phyloP scores from a whole-genome alignment of 257 asterid species.

The Plantago ovata region DNA sequence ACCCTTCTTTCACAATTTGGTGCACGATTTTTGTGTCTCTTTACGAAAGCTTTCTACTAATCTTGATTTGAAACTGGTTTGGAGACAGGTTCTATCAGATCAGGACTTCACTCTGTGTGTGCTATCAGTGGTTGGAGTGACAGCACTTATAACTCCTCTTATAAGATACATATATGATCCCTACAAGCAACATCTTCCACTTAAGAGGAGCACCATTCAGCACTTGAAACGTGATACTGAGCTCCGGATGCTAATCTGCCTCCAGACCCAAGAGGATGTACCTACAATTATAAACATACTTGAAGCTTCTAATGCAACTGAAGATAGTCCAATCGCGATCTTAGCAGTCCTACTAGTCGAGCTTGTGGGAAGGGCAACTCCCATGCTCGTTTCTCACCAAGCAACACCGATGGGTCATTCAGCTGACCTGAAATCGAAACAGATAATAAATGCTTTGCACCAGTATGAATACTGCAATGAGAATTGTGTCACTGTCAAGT shows the following conservation, averaged over 20 bases:
- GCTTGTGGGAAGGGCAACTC: conserved; percentile 8
- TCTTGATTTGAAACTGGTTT: not conserved
- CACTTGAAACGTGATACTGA: conserved; percentile 6
- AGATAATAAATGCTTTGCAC: conserved; percentile 3
- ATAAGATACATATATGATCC: conserved; percentile 9
- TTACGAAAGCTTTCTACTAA: not conserved
- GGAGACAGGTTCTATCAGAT: conserved; percentile 3
- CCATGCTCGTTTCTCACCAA: conserved; percentile 7
- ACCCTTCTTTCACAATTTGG: not conserved
- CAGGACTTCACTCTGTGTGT: conserved; percentile 7
- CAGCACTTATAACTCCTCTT: conserved; percentile 7
- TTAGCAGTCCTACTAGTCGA: conserved; percentile 5
- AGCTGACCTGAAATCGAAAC: not conserved
- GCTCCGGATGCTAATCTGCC: conserved; percentile 6
- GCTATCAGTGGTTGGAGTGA: not conserved
- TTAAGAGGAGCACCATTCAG: conserved; percentile 6
- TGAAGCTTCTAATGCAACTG: conserved; percentile 8
- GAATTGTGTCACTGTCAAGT: conserved; percentile 7
- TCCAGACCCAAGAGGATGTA: conserved; percentile 9
- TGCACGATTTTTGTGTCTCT: not conserved
- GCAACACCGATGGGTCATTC: not conserved
- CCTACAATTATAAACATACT: not conserved
- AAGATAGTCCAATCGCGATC: conserved; percentile 4
- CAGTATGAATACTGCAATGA: conserved; percentile 4
- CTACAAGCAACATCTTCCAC: not conserved